A percentile compares a stretch with the other conserved stretches of the same genome.
Evolutionary conservation across 2,329 filamentous ascomycete genomes (phyloP).

Genomic region (Paracamarosporium sp.): DNA sequence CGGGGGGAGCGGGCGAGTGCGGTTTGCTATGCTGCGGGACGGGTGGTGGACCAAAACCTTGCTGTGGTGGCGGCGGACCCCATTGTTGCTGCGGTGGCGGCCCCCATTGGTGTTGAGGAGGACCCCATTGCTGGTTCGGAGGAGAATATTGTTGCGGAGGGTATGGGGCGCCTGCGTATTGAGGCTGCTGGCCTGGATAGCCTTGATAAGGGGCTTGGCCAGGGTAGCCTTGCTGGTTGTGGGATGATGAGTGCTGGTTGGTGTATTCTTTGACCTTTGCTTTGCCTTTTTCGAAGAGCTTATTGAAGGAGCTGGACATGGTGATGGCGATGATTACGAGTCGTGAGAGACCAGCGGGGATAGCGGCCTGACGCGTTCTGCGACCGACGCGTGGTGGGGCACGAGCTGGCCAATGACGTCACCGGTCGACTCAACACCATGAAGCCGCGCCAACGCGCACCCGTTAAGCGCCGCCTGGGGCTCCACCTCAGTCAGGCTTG

Average conservation of each 20-base stretch:
- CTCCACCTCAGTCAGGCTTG: no score
- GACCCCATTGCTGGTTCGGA: conserved; percentile 10
- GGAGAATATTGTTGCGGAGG: conserved; percentile 18
- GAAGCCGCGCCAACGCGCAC: neutral
- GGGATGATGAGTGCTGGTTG: conserved; percentile 27
- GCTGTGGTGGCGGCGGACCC: conserved; percentile 26
- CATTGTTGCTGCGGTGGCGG: conserved; percentile 29
- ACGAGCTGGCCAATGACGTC: neutral
- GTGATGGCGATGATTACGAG: conserved; percentile 1
- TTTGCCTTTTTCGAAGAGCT: conserved; percentile 45
- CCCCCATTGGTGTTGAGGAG: conserved; percentile 27
- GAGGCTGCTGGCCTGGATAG: conserved; percentile 22
- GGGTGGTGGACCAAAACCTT: conserved; percentile 31
- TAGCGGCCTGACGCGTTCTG: neutral
- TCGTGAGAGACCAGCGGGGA: neutral
- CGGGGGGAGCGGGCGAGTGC: conserved; percentile 27
- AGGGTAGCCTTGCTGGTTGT: conserved; percentile 27
- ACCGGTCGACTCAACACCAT: neutral
- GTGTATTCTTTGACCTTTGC: conserved; percentile 44
- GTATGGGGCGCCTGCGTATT: conserved; percentile 28
- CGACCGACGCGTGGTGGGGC: neutral
- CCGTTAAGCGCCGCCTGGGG: no score
- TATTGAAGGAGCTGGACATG: conserved; percentile 41
- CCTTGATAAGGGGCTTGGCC: conserved; percentile 17
- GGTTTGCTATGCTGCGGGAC: conserved; percentile 41